Evolutionary conservation across 2,329 filamentous ascomycete species (phyloP).

Genomic region (Cladosporium sp.): DNA sequence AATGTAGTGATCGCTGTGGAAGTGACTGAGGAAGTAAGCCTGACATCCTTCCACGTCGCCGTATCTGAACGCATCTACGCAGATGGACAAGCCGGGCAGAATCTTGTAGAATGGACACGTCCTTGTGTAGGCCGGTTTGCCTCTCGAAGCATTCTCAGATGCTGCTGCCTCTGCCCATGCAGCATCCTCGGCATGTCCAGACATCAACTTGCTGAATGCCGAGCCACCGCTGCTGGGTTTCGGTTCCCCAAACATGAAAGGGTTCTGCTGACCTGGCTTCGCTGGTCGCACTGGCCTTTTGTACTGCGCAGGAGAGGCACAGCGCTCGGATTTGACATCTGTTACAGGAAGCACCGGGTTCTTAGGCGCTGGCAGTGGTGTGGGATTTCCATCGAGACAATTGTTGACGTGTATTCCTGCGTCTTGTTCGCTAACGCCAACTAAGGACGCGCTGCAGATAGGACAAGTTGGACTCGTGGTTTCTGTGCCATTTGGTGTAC

Average conservation of each 20-base stretch:
- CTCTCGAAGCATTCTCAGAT: constrained; percentile 72
- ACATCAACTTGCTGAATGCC: constrained; percentile 93
- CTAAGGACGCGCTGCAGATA: constrained; percentile 69
- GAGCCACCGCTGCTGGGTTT: constrained; percentile 52
- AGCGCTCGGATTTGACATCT: constrained; percentile 24
- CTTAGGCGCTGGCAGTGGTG: constrained; percentile 50
- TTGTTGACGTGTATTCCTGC: constrained; percentile 85
- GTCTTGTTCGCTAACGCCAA: constrained; percentile 59
- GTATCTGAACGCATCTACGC: constrained; percentile 94
- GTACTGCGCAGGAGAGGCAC: constrained; percentile 55
- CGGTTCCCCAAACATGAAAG: constrained; percentile 60
- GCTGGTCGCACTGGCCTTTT: constrained; percentile 63
- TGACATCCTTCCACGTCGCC: constrained; percentile 88
- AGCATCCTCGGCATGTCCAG: constrained; percentile 80
- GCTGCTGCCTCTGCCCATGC: constrained; percentile 89
- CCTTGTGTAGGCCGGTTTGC: constrained; percentile 81
- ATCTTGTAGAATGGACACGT: constrained; percentile 99
- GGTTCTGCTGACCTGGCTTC: constrained; percentile 77
- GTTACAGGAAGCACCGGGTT: constrained; percentile 19
- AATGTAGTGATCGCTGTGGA: constrained; percentile 96
- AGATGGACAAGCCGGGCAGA: constrained; percentile 86
- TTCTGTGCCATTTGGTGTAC: constrained; percentile 22
- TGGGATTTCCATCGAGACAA: constrained; percentile 81
- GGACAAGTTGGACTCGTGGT: constrained; percentile 60
- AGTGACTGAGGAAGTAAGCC: constrained; percentile 96